A percentile compares a stretch with the other conserved stretches of the same genome.
phyloP scores from a whole-genome alignment of 106 monocot species.

The Dendrobium chrysotoxum region DNA sequence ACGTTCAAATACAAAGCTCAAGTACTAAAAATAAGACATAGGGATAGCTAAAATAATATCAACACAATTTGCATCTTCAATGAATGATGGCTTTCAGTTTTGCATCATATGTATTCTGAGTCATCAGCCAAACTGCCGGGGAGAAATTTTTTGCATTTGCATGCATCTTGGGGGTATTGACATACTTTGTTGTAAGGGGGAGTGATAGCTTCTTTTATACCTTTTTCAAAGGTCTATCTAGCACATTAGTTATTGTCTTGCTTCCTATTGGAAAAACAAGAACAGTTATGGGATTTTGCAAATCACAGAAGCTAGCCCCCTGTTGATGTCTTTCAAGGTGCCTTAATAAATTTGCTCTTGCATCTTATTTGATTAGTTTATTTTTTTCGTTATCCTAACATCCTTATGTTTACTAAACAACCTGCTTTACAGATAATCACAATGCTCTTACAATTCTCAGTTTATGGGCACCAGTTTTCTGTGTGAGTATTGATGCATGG shows the following conservation, averaged over 20 bases:
- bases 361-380: background rate
- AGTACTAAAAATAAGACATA: no score
- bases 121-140: background rate
- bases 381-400: background rate
- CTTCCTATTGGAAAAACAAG: background rate
- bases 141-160: background rate
- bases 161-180: background rate
- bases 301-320: background rate
- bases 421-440: constrained; percentile 67
- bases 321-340: background rate
- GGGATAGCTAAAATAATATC: no score
- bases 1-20: no score
- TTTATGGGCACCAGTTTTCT: constrained; percentile 83
- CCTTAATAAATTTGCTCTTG: background rate
- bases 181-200: background rate
- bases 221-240: background rate
- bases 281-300: background rate
- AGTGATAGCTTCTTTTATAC: background rate
- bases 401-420: background rate
- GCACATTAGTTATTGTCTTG: background rate
- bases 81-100: background rate
- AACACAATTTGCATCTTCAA: no score
- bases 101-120: background rate
- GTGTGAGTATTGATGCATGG: constrained; percentile 39
- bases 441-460: constrained; percentile 80